phyloP scores from a whole-genome alignment of 805 yeast species.

The Zygotorulaspora sp. region DNA sequence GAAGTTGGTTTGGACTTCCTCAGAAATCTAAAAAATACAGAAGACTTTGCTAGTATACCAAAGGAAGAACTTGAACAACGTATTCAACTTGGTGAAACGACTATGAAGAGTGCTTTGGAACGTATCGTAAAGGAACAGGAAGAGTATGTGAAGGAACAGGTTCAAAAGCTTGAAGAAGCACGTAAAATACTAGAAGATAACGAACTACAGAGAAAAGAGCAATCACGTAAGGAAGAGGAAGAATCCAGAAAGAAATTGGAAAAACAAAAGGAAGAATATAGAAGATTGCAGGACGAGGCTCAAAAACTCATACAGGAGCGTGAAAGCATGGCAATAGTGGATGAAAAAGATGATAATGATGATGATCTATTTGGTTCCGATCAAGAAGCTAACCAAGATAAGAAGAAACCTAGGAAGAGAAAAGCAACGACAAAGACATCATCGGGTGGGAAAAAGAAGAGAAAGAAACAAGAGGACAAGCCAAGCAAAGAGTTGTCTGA shows the following conservation, averaged over 20 bases:
- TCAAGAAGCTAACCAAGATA: constrained; percentile 27
- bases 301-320: constrained; percentile 54
- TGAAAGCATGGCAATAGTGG: constrained; percentile 41
- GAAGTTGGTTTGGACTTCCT: constrained; percentile 57
- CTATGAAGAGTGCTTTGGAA: constrained; percentile 67
- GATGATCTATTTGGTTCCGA: constrained; percentile 35
- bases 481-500: constrained; percentile 14
- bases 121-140: constrained; percentile 68
- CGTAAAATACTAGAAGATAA: constrained; percentile 59
- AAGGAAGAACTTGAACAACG: constrained; percentile 76
- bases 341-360: constrained; percentile 39
- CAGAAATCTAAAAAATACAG: constrained; percentile 49
- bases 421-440: constrained; percentile 36
- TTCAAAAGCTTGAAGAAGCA: constrained; percentile 68
- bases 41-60: constrained; percentile 65
- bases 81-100: constrained; percentile 77
- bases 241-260: constrained; percentile 43
- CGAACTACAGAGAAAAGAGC: constrained; percentile 43
- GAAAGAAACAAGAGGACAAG: constrained; percentile 21
- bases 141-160: constrained; percentile 54
- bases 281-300: constrained; percentile 52
- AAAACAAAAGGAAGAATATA: constrained; percentile 48
- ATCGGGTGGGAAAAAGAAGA: constrained; percentile 25
- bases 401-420: constrained; percentile 27
- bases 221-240: constrained; percentile 47